Conservation (phyloP, 2,329 filamentous ascomycete species). For the Simplicillium aogashimaense region DNA sequence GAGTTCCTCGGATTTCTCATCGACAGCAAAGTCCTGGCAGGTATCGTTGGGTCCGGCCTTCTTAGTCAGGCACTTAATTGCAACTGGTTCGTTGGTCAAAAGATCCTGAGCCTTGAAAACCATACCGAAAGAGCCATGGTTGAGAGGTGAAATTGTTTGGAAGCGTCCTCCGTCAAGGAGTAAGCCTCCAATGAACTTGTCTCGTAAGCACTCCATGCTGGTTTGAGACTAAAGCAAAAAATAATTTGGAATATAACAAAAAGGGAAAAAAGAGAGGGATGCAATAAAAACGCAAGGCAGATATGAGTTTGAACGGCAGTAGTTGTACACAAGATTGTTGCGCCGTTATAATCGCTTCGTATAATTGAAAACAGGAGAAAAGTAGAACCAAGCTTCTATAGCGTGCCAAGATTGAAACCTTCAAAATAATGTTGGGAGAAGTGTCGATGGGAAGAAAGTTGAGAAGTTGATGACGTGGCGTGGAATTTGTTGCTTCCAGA, state of each 20-base stretch:
- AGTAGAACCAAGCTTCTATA: constrained; percentile 2
- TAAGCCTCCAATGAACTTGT: constrained; percentile 69
- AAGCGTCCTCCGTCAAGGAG: constrained; percentile 76
- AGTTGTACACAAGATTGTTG: constrained; percentile 6
- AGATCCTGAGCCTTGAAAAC: constrained; percentile 87
- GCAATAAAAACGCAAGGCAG: too few species aligned
- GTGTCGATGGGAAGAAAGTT: not conserved
- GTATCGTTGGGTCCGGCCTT: constrained; percentile 50
- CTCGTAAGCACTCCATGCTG: constrained; percentile 74
- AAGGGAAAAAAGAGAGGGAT: constrained; percentile 6
- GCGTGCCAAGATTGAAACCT: too few species aligned
- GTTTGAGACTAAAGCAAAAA: constrained; percentile 14
- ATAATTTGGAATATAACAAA: constrained; percentile 17
- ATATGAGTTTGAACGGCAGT: constrained; percentile 2
- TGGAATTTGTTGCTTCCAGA: constrained; percentile 2
- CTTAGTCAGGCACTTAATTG: constrained; percentile 95
- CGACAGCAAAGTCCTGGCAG: constrained; percentile 58
- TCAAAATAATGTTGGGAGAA: not conserved
- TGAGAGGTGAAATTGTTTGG: constrained; percentile 84
- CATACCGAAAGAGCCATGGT: constrained; percentile 98
- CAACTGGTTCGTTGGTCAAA: constrained; percentile 67
- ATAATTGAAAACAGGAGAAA: constrained; percentile 1
- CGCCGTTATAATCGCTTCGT: constrained; percentile 4
- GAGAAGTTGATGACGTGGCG: not conserved
- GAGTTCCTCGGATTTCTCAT: constrained; percentile 75